A percentile compares a stretch with the other conserved stretches of the same genome.
phyloP scores from a whole-genome alignment of 176 grass and related monocot species.

The Luzula sylvatica region DNA sequence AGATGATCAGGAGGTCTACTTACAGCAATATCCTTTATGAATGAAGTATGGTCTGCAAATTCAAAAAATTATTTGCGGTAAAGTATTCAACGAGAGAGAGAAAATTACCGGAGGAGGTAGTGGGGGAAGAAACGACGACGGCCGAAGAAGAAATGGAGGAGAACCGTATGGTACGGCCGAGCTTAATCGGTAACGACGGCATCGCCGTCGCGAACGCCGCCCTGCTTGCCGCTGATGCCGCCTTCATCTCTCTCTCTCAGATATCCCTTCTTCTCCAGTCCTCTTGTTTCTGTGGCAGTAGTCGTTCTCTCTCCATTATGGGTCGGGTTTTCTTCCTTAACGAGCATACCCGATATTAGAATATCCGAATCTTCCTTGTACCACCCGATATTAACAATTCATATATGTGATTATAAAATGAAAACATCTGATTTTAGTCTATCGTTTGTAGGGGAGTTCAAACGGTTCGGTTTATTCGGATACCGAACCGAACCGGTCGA shows the following conservation, averaged over 20 bases:
- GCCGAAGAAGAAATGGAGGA: constrained; percentile 26
- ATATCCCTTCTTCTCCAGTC: background rate
- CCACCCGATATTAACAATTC: too few species aligned
- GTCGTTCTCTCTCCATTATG: too few species aligned
- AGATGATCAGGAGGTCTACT: constrained; percentile 68
- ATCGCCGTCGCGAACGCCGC: constrained; percentile 34
- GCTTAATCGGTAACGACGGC: constrained; percentile 1
- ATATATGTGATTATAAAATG: too few species aligned
- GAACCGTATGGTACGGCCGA: constrained; percentile 28
- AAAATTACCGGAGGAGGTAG: constrained; percentile 34
- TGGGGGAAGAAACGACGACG: constrained; percentile 3
- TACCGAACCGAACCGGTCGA: too few species aligned
- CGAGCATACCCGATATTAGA: too few species aligned
- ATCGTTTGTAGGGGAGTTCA: too few species aligned
- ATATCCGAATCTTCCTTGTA: too few species aligned
- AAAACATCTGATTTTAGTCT: too few species aligned
- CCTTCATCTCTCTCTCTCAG: constrained; percentile 23
- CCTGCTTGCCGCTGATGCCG: constrained; percentile 24
- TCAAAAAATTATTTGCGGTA: background rate
- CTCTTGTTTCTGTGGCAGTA: constrained; percentile 6
- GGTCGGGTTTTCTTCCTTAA: too few species aligned
- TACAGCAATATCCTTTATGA: constrained; percentile 63
- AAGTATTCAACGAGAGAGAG: background rate
- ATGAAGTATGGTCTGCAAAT: constrained; percentile 56
- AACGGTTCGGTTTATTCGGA: too few species aligned